Evolutionary conservation across 495 filamentous ascomycete species (phyloP), one percentile per base, ranked within the genome.

Genomic region (Extremus antarcticus): DNA sequence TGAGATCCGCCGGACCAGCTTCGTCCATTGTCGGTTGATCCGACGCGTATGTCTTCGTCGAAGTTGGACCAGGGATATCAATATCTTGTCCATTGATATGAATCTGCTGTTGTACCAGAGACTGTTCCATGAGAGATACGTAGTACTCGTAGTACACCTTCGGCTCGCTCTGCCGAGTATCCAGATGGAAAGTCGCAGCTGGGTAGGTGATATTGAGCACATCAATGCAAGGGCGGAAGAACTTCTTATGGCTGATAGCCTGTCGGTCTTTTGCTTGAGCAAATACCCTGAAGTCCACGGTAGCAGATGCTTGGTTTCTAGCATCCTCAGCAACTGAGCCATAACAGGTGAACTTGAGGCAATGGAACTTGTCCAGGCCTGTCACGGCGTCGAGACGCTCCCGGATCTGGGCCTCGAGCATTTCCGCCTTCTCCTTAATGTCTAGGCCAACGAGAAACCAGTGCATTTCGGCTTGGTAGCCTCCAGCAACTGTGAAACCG

Each of bases 151-250:
- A 63, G 2, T 68, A 47, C 2, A 63, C 59, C 56, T 65, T 65
- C 15, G 68, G 67, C 2, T 65, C 53, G n/a, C 60, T 66, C 39
- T 58, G 65, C 19, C 67, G 49, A 17, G 57, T 47, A 49, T 74
- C 70, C 0, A 71, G 55, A 54, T 70, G 60, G 17, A 63, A 64
- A 8, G 68, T 71, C 16, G 68, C 70, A 22, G 68, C 70, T 10
- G 70, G 69, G 51, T 68, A 71, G 20, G 58, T 54, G 47, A 65
- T 50, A 48, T 55, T 71, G 45, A 71, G 65, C 2, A 62, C 53
- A 52, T 74, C 70, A 25, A 71, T 59, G 43, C 64, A 65, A 2
- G 66, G 69, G n/a, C 68, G 50, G 1, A 70, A 47, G 61, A 74
- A 73, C 32, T 63, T 68, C n/a, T 24, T 23, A 0, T 68, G 62